These are phyloP conservation scores for Vitis hybrid DNA, from an alignment of 177 flowering plant species.

Conservation along the genomic window DNA sequence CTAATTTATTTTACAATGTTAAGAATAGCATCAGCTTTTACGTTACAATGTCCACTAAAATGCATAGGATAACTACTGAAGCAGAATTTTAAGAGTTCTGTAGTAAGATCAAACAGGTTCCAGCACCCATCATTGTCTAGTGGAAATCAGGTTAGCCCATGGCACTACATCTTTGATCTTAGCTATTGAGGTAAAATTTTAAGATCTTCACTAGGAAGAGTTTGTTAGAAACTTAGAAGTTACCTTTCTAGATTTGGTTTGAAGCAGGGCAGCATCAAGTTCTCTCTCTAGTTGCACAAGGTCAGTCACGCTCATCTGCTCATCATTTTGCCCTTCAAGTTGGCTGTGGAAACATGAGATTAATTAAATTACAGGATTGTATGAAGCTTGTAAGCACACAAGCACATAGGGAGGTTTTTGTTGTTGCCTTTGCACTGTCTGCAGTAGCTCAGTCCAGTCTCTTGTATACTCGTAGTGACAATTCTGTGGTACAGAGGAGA, in stretches of 20 bases:
- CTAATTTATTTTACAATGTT: no score
- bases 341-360: conserved; percentile 12
- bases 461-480: conserved; percentile 4
- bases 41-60: no score
- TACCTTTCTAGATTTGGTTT: conserved; percentile 35
- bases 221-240: background rate
- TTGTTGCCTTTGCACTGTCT: conserved; percentile 27
- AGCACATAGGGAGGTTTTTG: background rate
- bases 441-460: conserved; percentile 20
- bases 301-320: conserved; percentile 23
- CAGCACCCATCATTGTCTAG: background rate
- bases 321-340: conserved; percentile 25
- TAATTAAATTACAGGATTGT: background rate
- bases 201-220: background rate
- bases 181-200: background rate
- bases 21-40: no score
- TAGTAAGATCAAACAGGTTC: no score
- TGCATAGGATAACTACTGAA: no score
- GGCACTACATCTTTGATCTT: background rate
- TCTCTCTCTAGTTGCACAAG: conserved; percentile 33
- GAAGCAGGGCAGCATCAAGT: conserved; percentile 21
- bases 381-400: background rate
- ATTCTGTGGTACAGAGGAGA: background rate
- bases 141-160: background rate
- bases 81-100: no score